A percentile compares a stretch with the other conserved stretches of the same genome.
Conservation (phyloP, 305 asterid genomes). For the Fraxinus sp. region DNA sequence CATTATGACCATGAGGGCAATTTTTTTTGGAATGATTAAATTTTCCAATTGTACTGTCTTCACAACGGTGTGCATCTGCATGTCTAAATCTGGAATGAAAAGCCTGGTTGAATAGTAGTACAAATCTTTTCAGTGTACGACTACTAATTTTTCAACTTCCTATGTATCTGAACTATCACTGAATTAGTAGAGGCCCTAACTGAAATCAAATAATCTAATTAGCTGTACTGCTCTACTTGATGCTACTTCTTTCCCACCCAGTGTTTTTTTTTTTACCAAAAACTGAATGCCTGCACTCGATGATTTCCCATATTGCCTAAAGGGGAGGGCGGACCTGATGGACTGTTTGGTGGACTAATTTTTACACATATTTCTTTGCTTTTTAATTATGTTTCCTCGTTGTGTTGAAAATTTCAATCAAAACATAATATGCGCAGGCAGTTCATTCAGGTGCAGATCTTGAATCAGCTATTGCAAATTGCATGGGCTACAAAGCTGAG, state of each 20-base stretch:
- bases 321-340: not conserved
- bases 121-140: not conserved
- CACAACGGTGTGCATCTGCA: constrained; percentile 13
- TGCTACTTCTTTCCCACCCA: not conserved
- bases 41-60: constrained; percentile 7
- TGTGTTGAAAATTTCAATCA: constrained; percentile 6
- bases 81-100: constrained; percentile 2
- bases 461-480: constrained; percentile 88
- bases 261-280: not conserved
- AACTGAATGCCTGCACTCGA: constrained; percentile 13
- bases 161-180: not conserved
- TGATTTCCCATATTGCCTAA: not conserved
- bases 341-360: not conserved
- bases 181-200: not conserved
- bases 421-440: constrained; percentile 57
- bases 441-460: constrained; percentile 99
- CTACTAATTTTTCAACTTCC: not conserved
- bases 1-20: not conserved
- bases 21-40: constrained; percentile 16
- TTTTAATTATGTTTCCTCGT: not conserved
- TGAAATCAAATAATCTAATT: not conserved
- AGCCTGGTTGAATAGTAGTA: not conserved
- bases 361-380: not conserved
- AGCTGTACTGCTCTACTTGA: not conserved
- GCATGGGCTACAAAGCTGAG: constrained; percentile 93